Evolutionary conservation across 2,329 filamentous ascomycete genomes (phyloP).

Genomic region (Sclerotinia minor): DNA sequence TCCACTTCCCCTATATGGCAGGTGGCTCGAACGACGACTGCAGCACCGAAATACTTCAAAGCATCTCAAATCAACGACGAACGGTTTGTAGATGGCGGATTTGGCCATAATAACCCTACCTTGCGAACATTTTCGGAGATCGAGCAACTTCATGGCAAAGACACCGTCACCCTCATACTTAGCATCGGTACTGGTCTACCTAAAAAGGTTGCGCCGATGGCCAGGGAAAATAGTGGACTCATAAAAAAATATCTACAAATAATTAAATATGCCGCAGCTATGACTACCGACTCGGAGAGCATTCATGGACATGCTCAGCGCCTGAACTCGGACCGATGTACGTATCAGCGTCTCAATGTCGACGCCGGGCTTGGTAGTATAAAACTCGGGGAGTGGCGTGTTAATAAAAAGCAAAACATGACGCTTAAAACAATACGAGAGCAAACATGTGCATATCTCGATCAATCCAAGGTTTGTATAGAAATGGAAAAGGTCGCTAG

Average conservation of each 20-base stretch:
- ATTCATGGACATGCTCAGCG: not conserved
- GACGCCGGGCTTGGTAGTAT: not conserved
- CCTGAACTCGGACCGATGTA: not conserved
- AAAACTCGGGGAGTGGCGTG: slow-evolving; percentile 6
- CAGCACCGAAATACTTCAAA: slow-evolving; percentile 46
- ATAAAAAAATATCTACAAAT: not conserved
- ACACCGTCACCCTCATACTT: not conserved
- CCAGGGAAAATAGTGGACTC: not conserved
- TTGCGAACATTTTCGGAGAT: not conserved
- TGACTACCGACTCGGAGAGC: not conserved
- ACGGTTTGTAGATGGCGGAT: slow-evolving; percentile 46
- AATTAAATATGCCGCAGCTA: not conserved
- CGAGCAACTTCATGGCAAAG: slow-evolving; percentile 5
- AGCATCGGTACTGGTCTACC: slow-evolving; percentile 14
- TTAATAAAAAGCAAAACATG: not conserved
- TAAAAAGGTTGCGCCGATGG: not conserved
- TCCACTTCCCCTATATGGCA: slow-evolving; percentile 2
- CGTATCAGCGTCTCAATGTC: slow-evolving; percentile 5
- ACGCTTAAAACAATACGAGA: not conserved
- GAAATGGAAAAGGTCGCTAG: not conserved
- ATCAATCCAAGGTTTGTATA: not conserved
- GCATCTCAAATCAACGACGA: slow-evolving; percentile 43
- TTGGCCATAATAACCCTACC: slow-evolving; percentile 18
- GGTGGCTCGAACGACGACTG: slow-evolving; percentile 42
- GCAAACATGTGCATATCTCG: not conserved